Base-by-base conservation (phyloP, 208 protist genomes). In the Wallacemonas sp. region DNA sequence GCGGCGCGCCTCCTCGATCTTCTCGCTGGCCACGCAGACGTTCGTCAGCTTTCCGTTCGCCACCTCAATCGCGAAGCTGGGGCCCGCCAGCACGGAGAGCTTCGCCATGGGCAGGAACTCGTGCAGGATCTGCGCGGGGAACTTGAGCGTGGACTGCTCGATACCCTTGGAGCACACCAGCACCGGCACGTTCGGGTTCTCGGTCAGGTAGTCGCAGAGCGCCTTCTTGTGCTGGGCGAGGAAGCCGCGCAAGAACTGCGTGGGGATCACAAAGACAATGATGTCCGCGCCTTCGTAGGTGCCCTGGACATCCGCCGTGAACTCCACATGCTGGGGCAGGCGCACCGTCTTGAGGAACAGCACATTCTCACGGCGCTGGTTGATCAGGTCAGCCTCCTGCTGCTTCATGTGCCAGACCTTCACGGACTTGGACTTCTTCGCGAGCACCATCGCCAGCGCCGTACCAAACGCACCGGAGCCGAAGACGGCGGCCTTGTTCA, bases 1-100 rank as follows among this genome's bases (percentile, higher is more conserved):
- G 61, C 70, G 78, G 39, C 72, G 72, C 20, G 82, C 85, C 61
- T 82, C 72, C 41, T 86, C 64, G 33, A 87, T 76, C 66, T 94
- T 74, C 18, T 61, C 38, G 18, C 76, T 71, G 49, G 92, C 91
- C 29, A 95, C 59, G 48, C 68, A 76, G 31, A 96, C 90, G 52
- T 84, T 79, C 11, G 94, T 98, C 33, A 93, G 74, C 69, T 90
- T 74, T 29, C 82, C 74, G 23, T 70, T 74, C 4, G 88, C 82
- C n/a, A 98, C 82, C 76, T 97, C 94, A 33, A 89, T 85, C 23
- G 94, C 94, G 55, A 98, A 98, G 67, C 77, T 90, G 18, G 94
- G 81, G 23, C 92, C 94, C 10, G 90, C 87, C 10, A 98, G 72
- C 16, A 95, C 89, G 46, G 76, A 66, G 12, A 97, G 48, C 1